These are phyloP conservation scores for Camellia sinensis DNA, from an alignment of 148 eudicot genomes.

Conservation along the genomic window DNA sequence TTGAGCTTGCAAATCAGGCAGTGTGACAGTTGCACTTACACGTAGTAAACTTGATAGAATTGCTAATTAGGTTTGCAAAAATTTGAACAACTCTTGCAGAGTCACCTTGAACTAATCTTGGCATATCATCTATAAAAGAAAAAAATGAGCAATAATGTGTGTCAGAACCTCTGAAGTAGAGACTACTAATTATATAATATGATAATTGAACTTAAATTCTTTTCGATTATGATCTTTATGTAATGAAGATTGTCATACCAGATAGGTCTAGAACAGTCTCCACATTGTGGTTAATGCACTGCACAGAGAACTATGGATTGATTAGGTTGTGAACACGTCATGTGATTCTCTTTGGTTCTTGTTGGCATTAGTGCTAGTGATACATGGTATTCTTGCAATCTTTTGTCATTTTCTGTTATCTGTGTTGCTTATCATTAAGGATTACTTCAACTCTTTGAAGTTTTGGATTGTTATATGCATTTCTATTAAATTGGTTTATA, in stretches of 20 bases:
- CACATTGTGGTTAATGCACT: slow-evolving; percentile 85
- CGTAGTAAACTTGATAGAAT: slow-evolving; percentile 92
- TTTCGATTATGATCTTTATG: not conserved
- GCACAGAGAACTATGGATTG: slow-evolving; percentile 98
- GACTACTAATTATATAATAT: not conserved
- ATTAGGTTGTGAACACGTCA: no score
- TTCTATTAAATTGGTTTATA: no score
- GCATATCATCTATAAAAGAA: slow-evolving; percentile 77
- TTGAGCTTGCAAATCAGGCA: not conserved
- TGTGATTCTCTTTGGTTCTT: no score
- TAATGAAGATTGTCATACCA: slow-evolving; percentile 34
- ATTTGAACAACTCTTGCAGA: slow-evolving; percentile 91
- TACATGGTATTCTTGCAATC: no score
- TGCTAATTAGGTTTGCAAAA: slow-evolving; percentile 92
- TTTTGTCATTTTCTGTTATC: no score
- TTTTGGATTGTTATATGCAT: no score
- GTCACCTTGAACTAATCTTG: slow-evolving; percentile 84
- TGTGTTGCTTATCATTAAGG: no score
- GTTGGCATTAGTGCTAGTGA: no score
- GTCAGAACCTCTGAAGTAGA: not conserved
- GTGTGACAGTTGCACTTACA: slow-evolving; percentile 41
- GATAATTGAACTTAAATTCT: not conserved
- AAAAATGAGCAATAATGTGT: not conserved
- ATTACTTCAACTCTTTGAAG: no score
- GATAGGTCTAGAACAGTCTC: slow-evolving; percentile 89